Conservation (phyloP, 805 yeast species). For the Babjeviella inositovora region DNA sequence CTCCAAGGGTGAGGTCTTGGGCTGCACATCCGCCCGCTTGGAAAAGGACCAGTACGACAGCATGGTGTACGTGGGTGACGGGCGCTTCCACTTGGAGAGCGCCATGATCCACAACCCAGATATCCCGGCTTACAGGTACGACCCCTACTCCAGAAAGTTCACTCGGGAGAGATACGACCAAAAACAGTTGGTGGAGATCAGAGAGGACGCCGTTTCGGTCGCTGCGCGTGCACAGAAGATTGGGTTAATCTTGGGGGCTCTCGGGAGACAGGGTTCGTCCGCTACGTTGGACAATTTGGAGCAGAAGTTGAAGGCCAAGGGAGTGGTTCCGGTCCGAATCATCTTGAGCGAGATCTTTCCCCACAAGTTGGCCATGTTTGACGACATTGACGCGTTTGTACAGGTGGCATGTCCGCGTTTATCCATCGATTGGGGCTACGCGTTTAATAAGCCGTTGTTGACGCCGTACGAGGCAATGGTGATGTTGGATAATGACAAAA, state of each 20-base stretch:
- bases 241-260: slow-evolving; percentile 81
- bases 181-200: slow-evolving; percentile 56
- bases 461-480: slow-evolving; percentile 97
- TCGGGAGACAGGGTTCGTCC: slow-evolving; percentile 91
- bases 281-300: slow-evolving; percentile 59
- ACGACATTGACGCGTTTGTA: slow-evolving; percentile 85
- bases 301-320: slow-evolving; percentile 27
- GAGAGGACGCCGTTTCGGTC: slow-evolving; percentile 55
- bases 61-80: slow-evolving; percentile 90
- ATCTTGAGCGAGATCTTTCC: slow-evolving; percentile 90
- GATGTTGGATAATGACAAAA: slow-evolving; percentile 54
- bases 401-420: slow-evolving; percentile 96
- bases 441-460: slow-evolving; percentile 77
- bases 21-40: slow-evolving; percentile 84
- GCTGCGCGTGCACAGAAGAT: slow-evolving; percentile 50
- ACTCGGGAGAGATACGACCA: slow-evolving; percentile 85
- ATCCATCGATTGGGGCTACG: slow-evolving; percentile 98
- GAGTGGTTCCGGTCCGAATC: slow-evolving; percentile 62
- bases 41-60: slow-evolving; percentile 51
- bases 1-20: slow-evolving; percentile 90
- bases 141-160: slow-evolving; percentile 86
- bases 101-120: slow-evolving; percentile 96
- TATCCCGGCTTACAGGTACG: slow-evolving; percentile 85
- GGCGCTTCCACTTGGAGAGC: slow-evolving; percentile 86
- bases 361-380: slow-evolving; percentile 78